phyloP scores from a whole-genome alignment of 1,139 yeast genomes.

The Magnusiomyces tetraspermus region DNA sequence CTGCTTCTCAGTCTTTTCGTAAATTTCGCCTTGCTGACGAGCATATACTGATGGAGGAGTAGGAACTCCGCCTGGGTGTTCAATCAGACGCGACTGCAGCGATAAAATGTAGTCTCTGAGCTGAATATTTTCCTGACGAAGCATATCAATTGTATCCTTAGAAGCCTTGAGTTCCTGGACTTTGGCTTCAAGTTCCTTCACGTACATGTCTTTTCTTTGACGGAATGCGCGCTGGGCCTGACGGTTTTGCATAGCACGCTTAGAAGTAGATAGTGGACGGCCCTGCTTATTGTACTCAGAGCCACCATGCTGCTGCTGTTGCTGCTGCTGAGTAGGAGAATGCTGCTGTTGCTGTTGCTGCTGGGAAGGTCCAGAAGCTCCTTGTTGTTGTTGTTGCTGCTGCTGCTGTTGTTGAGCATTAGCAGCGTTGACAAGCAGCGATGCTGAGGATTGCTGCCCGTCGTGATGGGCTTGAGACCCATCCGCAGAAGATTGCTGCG shows the following conservation, averaged over 20 bases:
- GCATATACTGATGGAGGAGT: conserved; percentile 38
- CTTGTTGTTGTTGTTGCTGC: not conserved
- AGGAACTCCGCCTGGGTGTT: conserved; percentile 35
- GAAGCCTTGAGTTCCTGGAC: conserved; percentile 52
- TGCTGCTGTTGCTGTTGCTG: not conserved
- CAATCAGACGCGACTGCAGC: conserved; percentile 57
- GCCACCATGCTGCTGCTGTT: conserved; percentile 5
- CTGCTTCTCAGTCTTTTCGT: conserved; percentile 11
- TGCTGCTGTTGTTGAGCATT: not conserved
- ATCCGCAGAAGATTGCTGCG: conserved; percentile 4
- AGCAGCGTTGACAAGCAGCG: not conserved
- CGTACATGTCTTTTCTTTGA: conserved; percentile 65
- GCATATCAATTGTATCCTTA: conserved; percentile 52
- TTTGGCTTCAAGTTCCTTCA: conserved; percentile 65
- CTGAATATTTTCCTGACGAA: conserved; percentile 60
- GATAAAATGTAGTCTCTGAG: conserved; percentile 65
- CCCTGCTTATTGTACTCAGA: conserved; percentile 28
- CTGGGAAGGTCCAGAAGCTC: not conserved
- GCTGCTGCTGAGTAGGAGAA: conserved; percentile 2
- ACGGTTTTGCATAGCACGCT: conserved; percentile 83
- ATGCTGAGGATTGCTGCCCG: conserved; percentile 5
- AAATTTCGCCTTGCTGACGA: conserved; percentile 18
- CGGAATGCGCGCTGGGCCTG: conserved; percentile 85
- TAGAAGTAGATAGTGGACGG: conserved; percentile 52
- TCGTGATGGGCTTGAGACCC: conserved; percentile 5